These are phyloP conservation scores for Aspergillus bertholletiae DNA, from an alignment of 495 filamentous ascomycete genomes.

Conservation along the genomic window DNA sequence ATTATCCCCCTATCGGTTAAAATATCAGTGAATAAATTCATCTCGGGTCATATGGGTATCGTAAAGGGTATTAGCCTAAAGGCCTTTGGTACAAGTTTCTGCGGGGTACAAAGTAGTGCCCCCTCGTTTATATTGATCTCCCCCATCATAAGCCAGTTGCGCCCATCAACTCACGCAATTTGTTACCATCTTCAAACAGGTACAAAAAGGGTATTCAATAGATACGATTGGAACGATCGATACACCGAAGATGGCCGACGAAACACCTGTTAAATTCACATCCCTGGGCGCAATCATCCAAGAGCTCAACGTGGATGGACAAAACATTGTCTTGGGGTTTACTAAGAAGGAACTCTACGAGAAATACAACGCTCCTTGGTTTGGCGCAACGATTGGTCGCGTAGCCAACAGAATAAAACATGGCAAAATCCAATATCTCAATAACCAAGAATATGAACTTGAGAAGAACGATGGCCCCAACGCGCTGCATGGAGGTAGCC, in stretches of 20 bases:
- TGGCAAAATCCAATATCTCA: constrained; percentile 68
- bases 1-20: not conserved
- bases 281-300: constrained; percentile 87
- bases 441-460: constrained; percentile 66
- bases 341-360: constrained; percentile 68
- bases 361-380: constrained; percentile 69
- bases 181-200: not conserved
- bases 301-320: constrained; percentile 66
- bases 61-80: not conserved
- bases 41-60: not conserved
- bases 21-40: not conserved
- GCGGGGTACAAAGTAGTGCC: not conserved
- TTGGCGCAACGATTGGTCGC: constrained; percentile 91
- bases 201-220: not conserved
- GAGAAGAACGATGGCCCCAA: constrained; percentile 74
- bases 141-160: not conserved
- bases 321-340: constrained; percentile 88
- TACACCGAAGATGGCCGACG: constrained; percentile 10
- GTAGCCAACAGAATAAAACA: constrained; percentile 81
- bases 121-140: not conserved
- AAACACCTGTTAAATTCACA: constrained; percentile 57
- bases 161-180: not conserved
- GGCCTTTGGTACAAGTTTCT: not conserved
- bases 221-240: not conserved
- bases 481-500: constrained; percentile 73